Conservation (phyloP, 1,284 basidiomycete species). For the Athelia sp. region DNA sequence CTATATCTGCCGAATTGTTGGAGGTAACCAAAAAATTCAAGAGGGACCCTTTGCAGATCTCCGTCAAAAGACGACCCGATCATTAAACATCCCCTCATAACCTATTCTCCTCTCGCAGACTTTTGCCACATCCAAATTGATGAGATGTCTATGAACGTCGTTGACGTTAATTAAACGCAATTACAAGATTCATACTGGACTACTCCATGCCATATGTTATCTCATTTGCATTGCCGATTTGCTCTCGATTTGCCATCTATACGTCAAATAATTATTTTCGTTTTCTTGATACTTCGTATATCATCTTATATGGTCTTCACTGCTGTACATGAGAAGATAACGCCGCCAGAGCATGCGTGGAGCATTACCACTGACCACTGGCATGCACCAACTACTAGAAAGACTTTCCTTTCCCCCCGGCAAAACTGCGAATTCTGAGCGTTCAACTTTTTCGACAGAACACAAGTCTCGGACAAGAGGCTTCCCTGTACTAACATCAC, state of each 20-base stretch:
- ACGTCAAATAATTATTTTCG: neutral
- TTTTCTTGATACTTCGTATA: conserved; percentile 5
- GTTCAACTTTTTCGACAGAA: conserved; percentile 11
- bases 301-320: conserved; percentile 6
- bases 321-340: too few species aligned
- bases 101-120: conserved; percentile 79
- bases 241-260: too few species aligned
- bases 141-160: conserved; percentile 98
- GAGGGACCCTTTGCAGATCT: conserved; percentile 86
- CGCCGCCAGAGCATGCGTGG: too few species aligned
- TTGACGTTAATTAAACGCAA: conserved; percentile 46
- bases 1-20: conserved; percentile 87
- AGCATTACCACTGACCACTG: too few species aligned
- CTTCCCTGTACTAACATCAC: too few species aligned
- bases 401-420: conserved; percentile 6
- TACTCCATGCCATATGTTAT: conserved; percentile 4
- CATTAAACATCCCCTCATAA: conserved; percentile 91
- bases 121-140: conserved; percentile 95
- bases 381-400: too few species aligned
- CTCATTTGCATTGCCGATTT: neutral
- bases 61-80: conserved; percentile 92
- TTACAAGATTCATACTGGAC: conserved; percentile 1
- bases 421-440: conserved; percentile 9
- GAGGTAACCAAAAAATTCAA: conserved; percentile 95
- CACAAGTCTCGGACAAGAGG: too few species aligned